Evolutionary conservation across 305 asterid genomes (phyloP), one percentile per base, ranked within the genome.

Genomic region (Fraxinus dipetala): DNA sequence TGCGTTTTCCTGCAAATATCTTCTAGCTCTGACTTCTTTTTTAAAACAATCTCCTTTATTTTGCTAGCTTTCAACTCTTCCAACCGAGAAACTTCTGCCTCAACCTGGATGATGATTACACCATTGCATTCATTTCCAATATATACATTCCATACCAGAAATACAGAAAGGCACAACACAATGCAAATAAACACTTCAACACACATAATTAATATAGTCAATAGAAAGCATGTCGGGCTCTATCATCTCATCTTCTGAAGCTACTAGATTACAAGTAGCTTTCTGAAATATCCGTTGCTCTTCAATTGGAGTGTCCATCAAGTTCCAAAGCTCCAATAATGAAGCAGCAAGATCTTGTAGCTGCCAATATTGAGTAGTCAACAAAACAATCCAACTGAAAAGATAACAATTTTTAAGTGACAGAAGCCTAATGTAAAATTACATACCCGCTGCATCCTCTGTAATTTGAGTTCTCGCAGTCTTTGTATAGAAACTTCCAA

Each of bases 301-400:
- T 69, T 88, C 92, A 67, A 85, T 67, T 30, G 92, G 92, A 1
- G 90, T 89, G 80, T 89, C 92, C 92, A 89, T 89, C 84, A 89
- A 85, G 81, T 87, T 87, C 92, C 92, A 89, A 16, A 87, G 81
- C 84, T 87, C 90, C 84, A 89, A 67, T 88, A 89, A 69, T 76
- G 92, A 86, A 40, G 91, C 85, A 32, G 92, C 89, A 69, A 89
- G 87, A 78, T 89, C 90, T 89, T 87, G 91, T 10, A 89, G 80
- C 92, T 89, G 86, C 78, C 22, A 67, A 63, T 75, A 74, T 36
- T 63, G 45, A 63, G 75, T 69, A 32, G 83, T 82, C 18, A 81
- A 77, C 73, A 38, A 40, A 74, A 65, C 34, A 65, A 65, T 65
- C 35, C 18, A 69, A 31, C 40, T 28, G 40, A 69, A 69, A 69